Base-by-base conservation (phyloP, 2,329 filamentous ascomycete species). In the Rutstroemia sydowiana region DNA sequence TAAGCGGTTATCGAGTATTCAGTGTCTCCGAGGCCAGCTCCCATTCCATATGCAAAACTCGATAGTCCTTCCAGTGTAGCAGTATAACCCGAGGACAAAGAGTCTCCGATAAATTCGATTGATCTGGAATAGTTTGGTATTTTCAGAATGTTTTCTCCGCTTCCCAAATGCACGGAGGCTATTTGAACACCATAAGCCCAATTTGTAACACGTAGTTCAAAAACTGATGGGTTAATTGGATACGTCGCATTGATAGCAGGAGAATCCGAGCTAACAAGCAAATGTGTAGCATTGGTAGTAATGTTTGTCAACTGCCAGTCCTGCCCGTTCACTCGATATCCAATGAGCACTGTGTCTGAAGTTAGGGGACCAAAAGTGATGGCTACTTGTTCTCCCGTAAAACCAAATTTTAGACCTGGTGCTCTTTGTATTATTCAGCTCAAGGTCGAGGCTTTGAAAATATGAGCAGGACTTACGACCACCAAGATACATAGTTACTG, bases 251-350 rank as follows among this genome's bases (percentile, higher is more conserved):
- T 69, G 9, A 75, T 66, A 5, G 73, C 73, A 0, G 71, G 66
- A 0, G 72, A 75, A n/a, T 63, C 61, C 0, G 71, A 64, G 21
- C 67, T 72, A 45, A 80, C 69, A 43, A 84, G 73, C 16, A 80
- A 71, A 61, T 83, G 78, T 0, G 78, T 82, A 11, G 70, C 70
- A 23, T 73, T 71, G 0, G 73, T 71, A 2, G 78, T 81, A 42
- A 83, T 73, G 59, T 84, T 83, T 31, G 77, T 79, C 60, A 82
- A 77, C 51, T 71, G 68, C 79, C 79, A 84, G 60, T 81, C 79
- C 46, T 78, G 71, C 3, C 77, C 77, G 37, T 71, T 71, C 23
- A 82, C 69, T n/a, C 78, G 74, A 62, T 79, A 83, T 5, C 73
- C 79, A 28, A 84, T 66, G 2, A 83, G 69, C 73, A 75, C 56